Conservation (phyloP, 2,329 filamentous ascomycete genomes). For the Paracoccidioides brasiliensis region DNA sequence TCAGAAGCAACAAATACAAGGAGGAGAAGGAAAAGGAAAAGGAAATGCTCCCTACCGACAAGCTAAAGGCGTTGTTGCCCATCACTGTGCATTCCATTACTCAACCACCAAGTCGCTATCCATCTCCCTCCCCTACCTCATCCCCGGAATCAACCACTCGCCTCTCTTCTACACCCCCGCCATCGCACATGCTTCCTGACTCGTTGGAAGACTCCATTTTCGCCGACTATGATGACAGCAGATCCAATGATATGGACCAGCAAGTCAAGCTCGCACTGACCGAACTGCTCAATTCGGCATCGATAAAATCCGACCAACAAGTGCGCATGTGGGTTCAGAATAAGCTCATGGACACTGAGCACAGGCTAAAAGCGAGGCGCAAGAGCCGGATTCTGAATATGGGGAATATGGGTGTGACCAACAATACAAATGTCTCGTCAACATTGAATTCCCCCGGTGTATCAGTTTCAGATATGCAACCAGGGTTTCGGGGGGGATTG, state of each 20-base stretch:
- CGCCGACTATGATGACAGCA: slow-evolving; percentile 5
- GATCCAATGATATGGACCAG: slow-evolving; percentile 10
- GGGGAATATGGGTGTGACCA: not conserved
- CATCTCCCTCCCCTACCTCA: not conserved
- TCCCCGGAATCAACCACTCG: slow-evolving; percentile 3
- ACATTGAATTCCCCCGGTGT: not conserved
- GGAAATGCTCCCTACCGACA: slow-evolving; percentile 4
- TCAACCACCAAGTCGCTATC: slow-evolving; percentile 7
- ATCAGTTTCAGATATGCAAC: not conserved
- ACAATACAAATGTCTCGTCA: not conserved
- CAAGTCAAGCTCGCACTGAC: slow-evolving; percentile 13
- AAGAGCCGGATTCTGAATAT: slow-evolving; percentile 6
- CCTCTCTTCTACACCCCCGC: slow-evolving; percentile 9
- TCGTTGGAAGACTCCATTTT: not conserved
- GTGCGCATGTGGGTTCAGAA: slow-evolving; percentile 13
- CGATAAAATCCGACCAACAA: slow-evolving; percentile 11
- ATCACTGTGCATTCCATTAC: slow-evolving; percentile 5
- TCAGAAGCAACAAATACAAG: no score
- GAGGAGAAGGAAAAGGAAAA: not conserved
- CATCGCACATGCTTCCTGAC: slow-evolving; percentile 2
- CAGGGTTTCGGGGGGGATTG: no score
- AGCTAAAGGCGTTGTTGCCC: slow-evolving; percentile 3
- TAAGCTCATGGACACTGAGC: slow-evolving; percentile 12
- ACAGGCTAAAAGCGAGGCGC: slow-evolving; percentile 11
- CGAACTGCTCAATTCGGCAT: slow-evolving; percentile 10